Base-by-base conservation (phyloP, 2,329 filamentous ascomycete species). In the Paraphaeosphaeria sporulosa region DNA sequence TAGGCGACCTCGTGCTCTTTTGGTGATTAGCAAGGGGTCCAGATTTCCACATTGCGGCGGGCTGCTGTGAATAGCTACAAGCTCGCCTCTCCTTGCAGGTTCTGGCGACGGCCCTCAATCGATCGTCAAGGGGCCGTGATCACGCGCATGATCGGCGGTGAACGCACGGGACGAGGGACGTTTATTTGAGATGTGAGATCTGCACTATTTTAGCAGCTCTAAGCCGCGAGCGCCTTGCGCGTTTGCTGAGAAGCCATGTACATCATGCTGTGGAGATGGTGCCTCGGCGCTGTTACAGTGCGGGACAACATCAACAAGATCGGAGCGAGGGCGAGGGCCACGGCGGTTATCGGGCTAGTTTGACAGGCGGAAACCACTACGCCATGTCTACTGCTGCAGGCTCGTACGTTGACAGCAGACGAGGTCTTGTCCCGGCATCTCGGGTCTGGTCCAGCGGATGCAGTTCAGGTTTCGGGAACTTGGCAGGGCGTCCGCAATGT, bases 401-500 rank as follows among this genome's bases (percentile, higher is more conserved):
- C 27, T 32, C 7, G 38, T 9, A n/a, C 43, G 25, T 43, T 23
- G 6, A 44, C 8, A 19, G 38, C 15, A 54, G 19, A 46, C 7
- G 15, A 44, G 36, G 9, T 42, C 21, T 10, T 12, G 23, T 53
- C 7, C 43, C 40, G 32, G n/a, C 23, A 34, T 25, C 38, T 54
- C 51, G 38, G n/a, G 23, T 15, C 34, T 46, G 23, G 43, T 52
- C 15, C 40, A 43, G 34, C 43, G 50, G n/a, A 8, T 54, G 57
- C 23, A 17, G 44, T 25, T 32, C 46, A 54, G 38, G 23, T 21
- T 55, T 57, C 36, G 55, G 42, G 46, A 27, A 36, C 55, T 64
- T 57, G 63, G 59, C 56, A 40, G 65, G 63, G 62, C 65, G 59
- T 49, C 43, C n/a, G 25, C 13, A 30, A 7, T 48, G 56, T 53